phyloP scores from a whole-genome alignment of 148 eudicot species.

The Hydrangea macrophylla region DNA sequence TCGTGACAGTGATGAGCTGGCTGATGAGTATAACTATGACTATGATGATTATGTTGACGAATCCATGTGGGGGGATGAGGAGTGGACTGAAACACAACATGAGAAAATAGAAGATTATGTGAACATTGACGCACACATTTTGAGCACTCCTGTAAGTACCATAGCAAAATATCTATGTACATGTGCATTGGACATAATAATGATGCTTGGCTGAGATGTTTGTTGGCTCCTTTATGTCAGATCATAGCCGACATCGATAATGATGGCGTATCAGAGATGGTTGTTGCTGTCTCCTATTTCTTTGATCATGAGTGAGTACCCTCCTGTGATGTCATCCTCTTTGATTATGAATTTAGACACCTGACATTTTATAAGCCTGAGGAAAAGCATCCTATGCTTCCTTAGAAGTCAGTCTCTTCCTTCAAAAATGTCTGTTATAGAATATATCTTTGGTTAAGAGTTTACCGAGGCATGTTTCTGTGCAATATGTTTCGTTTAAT shows the following conservation, averaged over 20 bases:
- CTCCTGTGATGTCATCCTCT: neutral
- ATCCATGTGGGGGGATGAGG: conserved; percentile 95
- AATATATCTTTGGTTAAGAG: no score
- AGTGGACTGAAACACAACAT: conserved; percentile 81
- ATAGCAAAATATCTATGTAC: neutral
- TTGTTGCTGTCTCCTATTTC: conserved; percentile 96
- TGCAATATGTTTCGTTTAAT: no score
- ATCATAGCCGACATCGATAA: conserved; percentile 96
- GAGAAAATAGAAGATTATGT: conserved; percentile 71
- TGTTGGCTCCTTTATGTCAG: conserved; percentile 32
- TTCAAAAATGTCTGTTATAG: no score
- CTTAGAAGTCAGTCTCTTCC: no score
- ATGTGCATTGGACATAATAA: neutral
- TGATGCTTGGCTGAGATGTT: neutral
- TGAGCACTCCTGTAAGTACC: conserved; percentile 88
- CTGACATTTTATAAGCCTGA: no score
- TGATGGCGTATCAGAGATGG: conserved; percentile 94
- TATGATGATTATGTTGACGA: conserved; percentile 98
- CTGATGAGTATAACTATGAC: conserved; percentile 95
- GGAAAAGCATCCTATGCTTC: no score
- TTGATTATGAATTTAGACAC: no score
- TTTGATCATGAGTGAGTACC: conserved; percentile 97
- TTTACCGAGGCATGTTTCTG: no score
- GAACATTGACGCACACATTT: conserved; percentile 78
- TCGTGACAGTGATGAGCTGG: conserved; percentile 82